Evolutionary conservation across 768 basidiomycete species (phyloP), one percentile per base, ranked within the genome.

Genomic region (Boletus rubroflammeus): DNA sequence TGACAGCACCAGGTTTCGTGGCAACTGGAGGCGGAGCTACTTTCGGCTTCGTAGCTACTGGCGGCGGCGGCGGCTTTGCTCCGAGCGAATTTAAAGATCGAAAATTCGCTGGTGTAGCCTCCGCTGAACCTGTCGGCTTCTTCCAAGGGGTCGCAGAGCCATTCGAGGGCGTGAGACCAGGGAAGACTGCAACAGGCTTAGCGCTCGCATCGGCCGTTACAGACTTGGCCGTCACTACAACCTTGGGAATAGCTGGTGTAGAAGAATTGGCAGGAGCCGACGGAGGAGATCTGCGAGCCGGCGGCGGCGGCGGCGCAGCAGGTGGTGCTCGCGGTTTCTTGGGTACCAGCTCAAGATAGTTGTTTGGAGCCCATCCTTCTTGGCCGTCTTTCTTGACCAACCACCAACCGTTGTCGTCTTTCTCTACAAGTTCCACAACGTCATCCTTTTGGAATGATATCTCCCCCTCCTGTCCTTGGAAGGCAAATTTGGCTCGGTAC

Each of bases 351-450:
- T 97, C 94, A 7, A 96, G 83, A 65, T 94, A 97, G 69, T 93
- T 94, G 60, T 87, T 85, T 2, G 97, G 97, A 19, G 95, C 93
- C 94, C 95, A 99, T 14, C 93, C 97, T 67, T 98, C 93, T 17
- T 75, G 72, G 3, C 81, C 81, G 49, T 78, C 80, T 71, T 88
- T 93, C 78, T 87, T 90, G 53, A 98, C 88, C 31, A 97, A 78
- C 96, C 97, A 98, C 97, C 97, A 99, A 3, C 96, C 97, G 62
- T 96, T 96, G 55, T 94, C 84, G 66, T 88, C 86, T 68, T 97
- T 93, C 75, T 96, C 87, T 31, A 94, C 77, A 19, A 98, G 76
- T 73, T 98, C 95, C 1, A 98, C 90, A 3, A 90, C 54, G 56
- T 98, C 97, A 62, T 94, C 97, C 71, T 98, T 98, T 60, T 79